Percentiles rank a stretch among this genome's conserved stretches.
These are phyloP conservation scores for Inosperma sp. DNA, from an alignment of 768 basidiomycete genomes.

Conservation along the genomic window DNA sequence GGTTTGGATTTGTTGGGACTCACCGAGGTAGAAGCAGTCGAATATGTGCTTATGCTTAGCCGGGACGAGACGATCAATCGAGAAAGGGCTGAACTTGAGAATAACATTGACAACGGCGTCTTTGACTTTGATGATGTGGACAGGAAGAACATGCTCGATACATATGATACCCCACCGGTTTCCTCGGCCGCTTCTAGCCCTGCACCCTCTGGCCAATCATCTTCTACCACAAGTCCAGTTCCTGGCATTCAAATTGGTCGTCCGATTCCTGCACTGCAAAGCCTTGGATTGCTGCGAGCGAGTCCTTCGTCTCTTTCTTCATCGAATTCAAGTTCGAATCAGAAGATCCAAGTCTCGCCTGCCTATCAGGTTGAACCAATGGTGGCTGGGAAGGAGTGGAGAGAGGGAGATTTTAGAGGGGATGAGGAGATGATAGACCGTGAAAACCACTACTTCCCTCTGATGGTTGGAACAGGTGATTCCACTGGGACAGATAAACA, in stretches of 20 bases:
- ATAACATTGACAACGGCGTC: slow-evolving; percentile 47
- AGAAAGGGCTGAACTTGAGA: slow-evolving; percentile 16
- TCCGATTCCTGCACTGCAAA: slow-evolving; percentile 11
- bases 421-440: slow-evolving; percentile 22
- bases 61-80: slow-evolving; percentile 57
- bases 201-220: slow-evolving; percentile 1
- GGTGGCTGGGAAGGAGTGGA: slow-evolving; percentile 43
- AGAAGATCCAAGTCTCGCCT: slow-evolving; percentile 56
- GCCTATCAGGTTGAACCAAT: slow-evolving; percentile 46
- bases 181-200: slow-evolving; percentile 19
- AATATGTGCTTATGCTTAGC: slow-evolving; percentile 81
- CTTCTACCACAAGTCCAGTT: neutral
- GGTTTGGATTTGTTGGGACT: slow-evolving; percentile 62
- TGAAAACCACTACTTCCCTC: slow-evolving; percentile 20
- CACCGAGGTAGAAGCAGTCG: slow-evolving; percentile 68
- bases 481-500: neutral
- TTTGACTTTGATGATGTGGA: slow-evolving; percentile 49
- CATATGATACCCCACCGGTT: slow-evolving; percentile 13
- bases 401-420: neutral
- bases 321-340: slow-evolving; percentile 50
- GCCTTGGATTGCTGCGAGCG: neutral
- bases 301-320: slow-evolving; percentile 12
- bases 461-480: neutral
- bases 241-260: slow-evolving; percentile 12
- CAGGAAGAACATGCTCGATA: neutral